These are phyloP conservation scores for Globomyces pollinis-pini DNA, from an alignment of 192 early-diverging fungal genomes.

Conservation along the genomic window DNA sequence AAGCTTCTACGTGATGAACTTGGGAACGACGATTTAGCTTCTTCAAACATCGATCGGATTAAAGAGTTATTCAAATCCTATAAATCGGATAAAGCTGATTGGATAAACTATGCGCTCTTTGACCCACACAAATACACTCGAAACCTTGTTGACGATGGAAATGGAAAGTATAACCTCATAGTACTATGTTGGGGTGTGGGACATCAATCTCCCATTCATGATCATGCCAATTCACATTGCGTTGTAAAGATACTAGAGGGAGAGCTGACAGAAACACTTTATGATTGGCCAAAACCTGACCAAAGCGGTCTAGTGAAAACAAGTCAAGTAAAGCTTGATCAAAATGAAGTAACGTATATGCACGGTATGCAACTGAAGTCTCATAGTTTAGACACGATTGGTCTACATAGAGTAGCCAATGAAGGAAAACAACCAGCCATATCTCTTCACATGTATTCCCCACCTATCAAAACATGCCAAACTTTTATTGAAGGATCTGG, in stretches of 20 bases:
- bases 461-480: constrained; percentile 73
- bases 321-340: too few relatives aligned
- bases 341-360: constrained; percentile 69
- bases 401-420: constrained; percentile 75
- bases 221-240: constrained; percentile 84
- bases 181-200: constrained; percentile 67
- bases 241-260: constrained; percentile 87
- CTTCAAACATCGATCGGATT: constrained; percentile 41
- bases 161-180: constrained; percentile 88
- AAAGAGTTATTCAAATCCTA: constrained; percentile 61
- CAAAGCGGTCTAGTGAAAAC: too few relatives aligned
- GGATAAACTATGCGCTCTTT: constrained; percentile 67
- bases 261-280: constrained; percentile 67
- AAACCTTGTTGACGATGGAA: constrained; percentile 82
- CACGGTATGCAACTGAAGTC: too few relatives aligned
- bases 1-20: constrained; percentile 1
- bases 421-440: constrained; percentile 45
- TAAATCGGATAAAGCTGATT: constrained; percentile 58
- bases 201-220: constrained; percentile 68
- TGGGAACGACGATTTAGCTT: neutral
- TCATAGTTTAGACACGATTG: constrained; percentile 88
- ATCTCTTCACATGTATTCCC: constrained; percentile 86
- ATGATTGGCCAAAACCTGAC: constrained; percentile 56
- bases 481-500: constrained; percentile 75
- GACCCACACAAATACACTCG: constrained; percentile 74